phyloP scores from a whole-genome alignment of 305 asterid genomes.

The Fraxinus sp. region DNA sequence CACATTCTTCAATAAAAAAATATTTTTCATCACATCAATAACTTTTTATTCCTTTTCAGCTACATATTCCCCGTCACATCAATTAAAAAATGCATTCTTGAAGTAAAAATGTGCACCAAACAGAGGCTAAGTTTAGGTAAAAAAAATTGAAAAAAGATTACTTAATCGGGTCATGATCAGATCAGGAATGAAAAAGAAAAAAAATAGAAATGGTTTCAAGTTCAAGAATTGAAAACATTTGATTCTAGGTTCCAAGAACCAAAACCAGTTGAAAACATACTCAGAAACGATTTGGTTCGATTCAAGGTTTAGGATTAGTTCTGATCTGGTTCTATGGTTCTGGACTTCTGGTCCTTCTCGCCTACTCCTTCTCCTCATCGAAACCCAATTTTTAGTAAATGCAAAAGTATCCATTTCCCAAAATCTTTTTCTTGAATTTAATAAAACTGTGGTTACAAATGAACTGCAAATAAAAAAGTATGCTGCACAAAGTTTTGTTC shows the following conservation, averaged over 20 bases:
- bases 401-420: slow-evolving; percentile 18
- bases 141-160: not conserved
- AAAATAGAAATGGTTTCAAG: not conserved
- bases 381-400: slow-evolving; percentile 15
- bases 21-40: too few relatives aligned
- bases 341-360: not conserved
- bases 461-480: not conserved
- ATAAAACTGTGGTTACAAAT: not conserved
- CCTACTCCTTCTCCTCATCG: not conserved
- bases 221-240: not conserved
- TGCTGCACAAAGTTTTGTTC: not conserved
- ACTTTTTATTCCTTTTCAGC: too few relatives aligned
- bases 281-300: not conserved
- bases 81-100: too few relatives aligned
- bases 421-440: slow-evolving; percentile 14
- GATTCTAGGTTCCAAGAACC: not conserved
- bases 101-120: too few relatives aligned
- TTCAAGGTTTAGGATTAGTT: not conserved
- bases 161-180: not conserved
- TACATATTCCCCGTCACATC: too few relatives aligned
- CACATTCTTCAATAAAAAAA: too few relatives aligned
- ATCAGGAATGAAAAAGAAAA: not conserved
- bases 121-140: too few relatives aligned
- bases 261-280: not conserved
- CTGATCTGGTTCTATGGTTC: not conserved